Conservation (phyloP, 257 asterid genomes). For the Fraxinus excelsior region DNA sequence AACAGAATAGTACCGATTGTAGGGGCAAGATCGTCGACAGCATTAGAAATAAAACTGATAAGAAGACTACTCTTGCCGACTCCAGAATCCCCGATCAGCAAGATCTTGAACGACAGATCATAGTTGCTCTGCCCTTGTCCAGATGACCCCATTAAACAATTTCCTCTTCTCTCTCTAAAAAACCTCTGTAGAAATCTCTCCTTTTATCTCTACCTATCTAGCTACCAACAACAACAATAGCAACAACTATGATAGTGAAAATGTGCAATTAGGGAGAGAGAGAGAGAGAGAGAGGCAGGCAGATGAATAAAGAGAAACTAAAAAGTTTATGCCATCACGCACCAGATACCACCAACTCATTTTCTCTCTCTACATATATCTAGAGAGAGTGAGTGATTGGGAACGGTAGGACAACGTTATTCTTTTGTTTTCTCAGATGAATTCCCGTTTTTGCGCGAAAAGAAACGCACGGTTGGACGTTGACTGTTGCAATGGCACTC, state of each 20-base stretch:
- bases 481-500: constrained; percentile 30
- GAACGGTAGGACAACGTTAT: constrained; percentile 34
- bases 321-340: constrained; percentile 31
- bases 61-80: constrained; percentile 97
- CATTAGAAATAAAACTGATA: constrained; percentile 75
- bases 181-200: constrained; percentile 14
- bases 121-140: constrained; percentile 63
- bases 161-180: constrained; percentile 32
- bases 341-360: neutral
- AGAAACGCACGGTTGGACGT: constrained; percentile 38
- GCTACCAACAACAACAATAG: constrained; percentile 24
- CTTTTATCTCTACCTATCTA: constrained; percentile 14
- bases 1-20: constrained; percentile 71
- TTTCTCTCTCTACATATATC: constrained; percentile 30
- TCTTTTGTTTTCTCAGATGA: constrained; percentile 35
- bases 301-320: constrained; percentile 23
- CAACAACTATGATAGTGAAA: constrained; percentile 30
- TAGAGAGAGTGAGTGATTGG: constrained; percentile 14
- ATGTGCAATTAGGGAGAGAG: constrained; percentile 22
- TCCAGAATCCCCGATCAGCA: constrained; percentile 92
- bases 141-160: constrained; percentile 53
- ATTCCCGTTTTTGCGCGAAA: constrained; percentile 52
- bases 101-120: constrained; percentile 93
- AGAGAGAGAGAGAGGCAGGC: constrained; percentile 22
- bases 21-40: constrained; percentile 75